Base-by-base conservation (phyloP, 108 stramenopile species). In the Cyclotella choctawhatcheeana region DNA sequence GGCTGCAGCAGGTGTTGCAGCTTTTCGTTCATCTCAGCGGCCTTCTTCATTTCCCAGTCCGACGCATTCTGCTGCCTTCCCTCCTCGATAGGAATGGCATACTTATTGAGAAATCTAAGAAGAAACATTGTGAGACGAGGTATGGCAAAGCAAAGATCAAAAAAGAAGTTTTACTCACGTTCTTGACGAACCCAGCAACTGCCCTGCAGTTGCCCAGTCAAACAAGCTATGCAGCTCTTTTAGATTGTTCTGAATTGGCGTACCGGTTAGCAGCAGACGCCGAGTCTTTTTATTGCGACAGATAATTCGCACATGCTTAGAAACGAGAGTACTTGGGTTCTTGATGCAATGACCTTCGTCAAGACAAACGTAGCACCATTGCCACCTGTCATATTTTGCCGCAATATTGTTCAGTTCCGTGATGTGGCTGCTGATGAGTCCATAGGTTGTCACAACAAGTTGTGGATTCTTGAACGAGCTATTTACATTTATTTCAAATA, bases 271-370 rank as follows among this genome's bases (percentile, higher is more conserved):
- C 7, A 97, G 65, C 2, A 98, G 79, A 17, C 98, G 82, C 8
- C 82, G 66, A 20, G 92, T 95, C 22, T 72, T 68, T 21, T 72
- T 66, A 17, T 64, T 62, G 17, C 62, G 69, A 24, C 80, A 85
- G 16, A 92, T 58, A 29, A 77, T 62, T 32, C 93, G 79, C 52
- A 93, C 86, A 44, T 77, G 69, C 70, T 80, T 72, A 7, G 88
- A 88, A 14, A 88, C 69, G 33, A 86, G 72, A 7, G 98, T 90
- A 5, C 78, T 84, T 1, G 90, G 88, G 54, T 99, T 98, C 53
- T 98, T 92, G 27, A 99, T 93, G 33, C 77, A 88, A 58, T 99
- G 99, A 12, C 95, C 99, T 73, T 99, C 99, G 70, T 99, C 99
- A 18, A 98, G 73, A 2, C 97, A 79, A 16, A 98, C 88, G 60